Base-by-base conservation (phyloP, 2,329 filamentous ascomycete genomes). In the Cercospora berteroae region DNA sequence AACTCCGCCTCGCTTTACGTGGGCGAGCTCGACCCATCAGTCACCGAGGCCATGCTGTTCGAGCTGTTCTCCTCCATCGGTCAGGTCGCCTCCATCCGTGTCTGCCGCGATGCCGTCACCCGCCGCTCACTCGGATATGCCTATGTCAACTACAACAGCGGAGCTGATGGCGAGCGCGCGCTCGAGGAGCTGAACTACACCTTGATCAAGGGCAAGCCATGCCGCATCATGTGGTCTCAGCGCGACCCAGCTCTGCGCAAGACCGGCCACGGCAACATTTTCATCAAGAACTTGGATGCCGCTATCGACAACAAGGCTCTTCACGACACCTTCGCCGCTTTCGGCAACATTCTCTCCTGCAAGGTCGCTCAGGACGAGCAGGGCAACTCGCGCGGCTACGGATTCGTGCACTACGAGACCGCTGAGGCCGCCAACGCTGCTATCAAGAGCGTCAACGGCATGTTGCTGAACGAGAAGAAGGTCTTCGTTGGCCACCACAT, bases 191-290 rank as follows among this genome's bases (percentile, higher is more conserved):
- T 99, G 77, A 99, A 99, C 89, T 99, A 99, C 87, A 99, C 95
- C 72, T 86, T 97, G 77, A 98, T 99, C 86, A 98, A 98, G 88
- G 94, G 94, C 77, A 93, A 92, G 80, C 94, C 95, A 69, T 99
- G 95, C 91, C 94, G 95, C 79, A 99, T 99, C 85, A 99, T 99
- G 95, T 99, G 95, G 95, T 99, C 95, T 73, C 95, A 99, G 88
- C 95, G 95, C 82, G 95, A 99, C 83, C 95, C 95, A 74, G 94
- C 94, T 80, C 90, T 99, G 77, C 95, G 95, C 86, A 99, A 99
- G 90, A 99, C 93, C 75, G 95, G 95, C 74, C 93, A 97, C 84
- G 95, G 95, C 81, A 99, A 99, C 80, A 94, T 99, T 77, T 99
- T 99, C 88, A 99, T 99, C 89, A 99, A 99, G 90, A 99, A 99